Evolutionary conservation across 768 basidiomycete species (phyloP), one percentile per base, ranked within the genome.

Genomic region (Phylloporus arenicola): DNA sequence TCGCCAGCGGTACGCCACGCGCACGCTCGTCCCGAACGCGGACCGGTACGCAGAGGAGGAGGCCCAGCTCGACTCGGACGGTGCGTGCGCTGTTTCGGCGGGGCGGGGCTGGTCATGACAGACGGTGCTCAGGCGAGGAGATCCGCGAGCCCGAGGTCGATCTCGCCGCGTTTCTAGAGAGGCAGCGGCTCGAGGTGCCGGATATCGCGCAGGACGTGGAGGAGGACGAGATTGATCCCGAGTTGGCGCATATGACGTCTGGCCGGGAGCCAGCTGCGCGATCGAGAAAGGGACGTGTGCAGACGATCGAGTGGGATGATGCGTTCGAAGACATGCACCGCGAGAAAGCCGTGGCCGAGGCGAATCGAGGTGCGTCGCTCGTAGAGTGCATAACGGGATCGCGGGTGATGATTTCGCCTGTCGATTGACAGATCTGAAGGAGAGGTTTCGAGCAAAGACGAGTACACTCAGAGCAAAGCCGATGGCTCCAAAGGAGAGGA

Each of bases 11-110:
- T 89, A 77, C 48, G 64, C 79, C 22, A 73, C 74, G 50, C 73
- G 88, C 33, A 70, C 80, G 43, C 70, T 92, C 14, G 81, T 74
- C 4, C 76, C 83, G 4, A 91, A 92, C 61, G 82, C 73, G 0
- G 86, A 89, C 72, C 74, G 88, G 45, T 91, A 91, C 60, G 74
- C 61, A 14, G 88, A 90, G 66, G 77, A 78, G 17, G 84, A 81
- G 51, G 81, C 81, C 3, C 81, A 85, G 56, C 68, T 87, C 22
- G 82, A 78, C 59, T 82, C 84, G 2, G 85, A 88, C 64, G 87
- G 88, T 84, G 11, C 45, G 64, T n/a, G n/a, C n/a, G n/a, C n/a
- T n/a, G n/a, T n/a, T n/a, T n/a, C n/a, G n/a, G n/a, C n/a, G n/a
- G n/a, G n/a, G n/a, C n/a, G n/a, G n/a, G n/a, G n/a, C n/a, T n/a